Evolutionary conservation across 139 green algal genomes (phyloP), one percentile per base, ranked within the genome.

Genomic region (Tetratostichococcus sp.): DNA sequence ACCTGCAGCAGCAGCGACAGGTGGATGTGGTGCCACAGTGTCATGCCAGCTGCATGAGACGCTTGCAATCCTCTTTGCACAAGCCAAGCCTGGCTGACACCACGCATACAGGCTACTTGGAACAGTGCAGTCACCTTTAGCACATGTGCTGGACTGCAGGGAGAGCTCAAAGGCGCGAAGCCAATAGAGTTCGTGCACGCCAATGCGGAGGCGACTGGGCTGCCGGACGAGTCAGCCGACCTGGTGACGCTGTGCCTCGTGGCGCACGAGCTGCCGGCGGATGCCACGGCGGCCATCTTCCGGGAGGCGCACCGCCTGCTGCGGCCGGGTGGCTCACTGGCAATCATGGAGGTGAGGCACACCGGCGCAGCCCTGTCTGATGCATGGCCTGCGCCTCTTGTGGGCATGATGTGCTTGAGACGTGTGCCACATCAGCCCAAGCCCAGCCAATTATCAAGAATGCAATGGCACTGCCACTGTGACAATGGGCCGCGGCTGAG

Each of bases 241-340:
- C 76, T 96, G 32, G 89, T 96, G 32, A 88, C 79, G 33, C 82
- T 91, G 42, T 93, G 87, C 83, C 82, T 96, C 33, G 86, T 78
- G 16, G 62, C 68, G 30, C 91, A 96, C 74, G 91, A 96, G 81
- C 81, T 94, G 67, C 91, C 91, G 21, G 22, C 71, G 3, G 65
- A 76, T 0, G 83, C 86, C 11, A 89, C 77, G 28, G 35, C 43
- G 4, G 83, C 69, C 19, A 88, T 94, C 33, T 82, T 94, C 0
- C 31, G 35, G 22, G 91, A 96, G 72, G 91, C 91, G 0, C 81
- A 78, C 43, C 62, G 89, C 26, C 21, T 94, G 25, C 84, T 94
- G 70, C 75, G 80, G 22, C 88, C 88, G 0, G 83, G 87, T 28
- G 86, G 83, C 69, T 69, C 62, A 22, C 69, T 90, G 14, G 76